Conservation (phyloP, 192 early-diverging fungal species). For the Phlyctochytrium arcticum region DNA sequence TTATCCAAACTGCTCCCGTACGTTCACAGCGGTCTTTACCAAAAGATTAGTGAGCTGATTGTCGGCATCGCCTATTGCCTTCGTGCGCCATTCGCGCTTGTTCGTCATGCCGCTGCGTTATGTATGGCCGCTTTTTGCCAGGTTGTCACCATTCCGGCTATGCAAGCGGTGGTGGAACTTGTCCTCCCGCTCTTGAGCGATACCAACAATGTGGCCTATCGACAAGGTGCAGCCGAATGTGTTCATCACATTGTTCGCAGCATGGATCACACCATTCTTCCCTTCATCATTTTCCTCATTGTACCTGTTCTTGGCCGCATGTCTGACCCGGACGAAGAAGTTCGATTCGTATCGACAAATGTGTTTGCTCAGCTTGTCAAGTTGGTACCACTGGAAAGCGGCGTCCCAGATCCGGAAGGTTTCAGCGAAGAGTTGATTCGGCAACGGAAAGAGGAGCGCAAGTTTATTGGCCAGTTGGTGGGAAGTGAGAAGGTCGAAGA, state of each 20-base stretch:
- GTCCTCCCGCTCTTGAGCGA: conserved; percentile 79
- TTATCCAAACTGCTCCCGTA: conserved; percentile 61
- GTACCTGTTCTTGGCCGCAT: conserved; percentile 94
- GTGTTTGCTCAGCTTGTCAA: conserved; percentile 95
- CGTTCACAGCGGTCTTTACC: conserved; percentile 50
- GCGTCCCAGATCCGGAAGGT: conserved; percentile 90
- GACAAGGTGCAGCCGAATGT: conserved; percentile 87
- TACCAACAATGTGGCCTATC: conserved; percentile 53
- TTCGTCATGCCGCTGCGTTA: conserved; percentile 74
- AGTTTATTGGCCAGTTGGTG: conserved; percentile 91
- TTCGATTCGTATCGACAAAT: conserved; percentile 85
- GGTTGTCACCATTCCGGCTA: conserved; percentile 63
- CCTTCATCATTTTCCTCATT: conserved; percentile 97
- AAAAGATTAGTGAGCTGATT: conserved; percentile 53
- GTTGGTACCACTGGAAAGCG: conserved; percentile 91
- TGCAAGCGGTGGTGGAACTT: conserved; percentile 75
- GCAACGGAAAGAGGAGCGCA: conserved; percentile 82
- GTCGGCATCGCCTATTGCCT: conserved; percentile 63
- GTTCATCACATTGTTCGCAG: conserved; percentile 75
- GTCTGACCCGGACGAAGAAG: conserved; percentile 89
- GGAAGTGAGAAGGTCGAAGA: conserved; percentile 83
- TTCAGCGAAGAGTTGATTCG: conserved; percentile 73
- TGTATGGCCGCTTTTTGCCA: conserved; percentile 71
- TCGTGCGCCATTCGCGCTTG: conserved; percentile 62
- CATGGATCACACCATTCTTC: conserved; percentile 77